Conservation (phyloP, 208 protist genomes). For the Trypanosoma lewisi region DNA sequence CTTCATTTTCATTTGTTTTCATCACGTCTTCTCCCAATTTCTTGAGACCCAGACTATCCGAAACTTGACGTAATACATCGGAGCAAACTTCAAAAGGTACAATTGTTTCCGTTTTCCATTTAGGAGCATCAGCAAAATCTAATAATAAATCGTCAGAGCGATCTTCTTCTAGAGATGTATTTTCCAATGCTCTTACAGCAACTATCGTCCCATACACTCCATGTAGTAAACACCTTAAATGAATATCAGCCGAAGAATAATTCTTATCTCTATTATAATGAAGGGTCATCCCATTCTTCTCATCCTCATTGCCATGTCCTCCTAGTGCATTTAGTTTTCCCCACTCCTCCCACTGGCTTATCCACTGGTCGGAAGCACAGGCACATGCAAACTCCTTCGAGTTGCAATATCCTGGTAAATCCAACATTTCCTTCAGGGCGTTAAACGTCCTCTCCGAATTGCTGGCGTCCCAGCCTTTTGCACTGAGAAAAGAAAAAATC, state of each 20-base stretch:
- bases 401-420: constrained; percentile 9
- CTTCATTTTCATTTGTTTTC: neutral
- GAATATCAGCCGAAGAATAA: neutral
- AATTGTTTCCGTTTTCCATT: neutral
- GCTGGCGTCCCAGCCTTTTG: neutral
- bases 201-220: constrained; percentile 15
- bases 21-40: neutral
- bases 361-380: constrained; percentile 7
- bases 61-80: constrained; percentile 3
- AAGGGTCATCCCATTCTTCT: no score
- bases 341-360: neutral
- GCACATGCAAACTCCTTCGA: neutral
- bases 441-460: constrained; percentile 1
- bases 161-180: neutral
- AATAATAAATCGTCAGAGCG: neutral
- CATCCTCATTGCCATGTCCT: neutral
- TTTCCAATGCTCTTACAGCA: neutral
- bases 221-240: constrained; percentile 7
- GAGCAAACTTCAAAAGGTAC: constrained; percentile 1
- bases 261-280: neutral
- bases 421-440: neutral
- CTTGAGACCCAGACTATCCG: neutral
- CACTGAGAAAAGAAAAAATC: neutral
- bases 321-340: neutral
- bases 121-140: no score